Conservation (phyloP, 2,329 filamentous ascomycete genomes). For the Tolypocladium tundrense region DNA sequence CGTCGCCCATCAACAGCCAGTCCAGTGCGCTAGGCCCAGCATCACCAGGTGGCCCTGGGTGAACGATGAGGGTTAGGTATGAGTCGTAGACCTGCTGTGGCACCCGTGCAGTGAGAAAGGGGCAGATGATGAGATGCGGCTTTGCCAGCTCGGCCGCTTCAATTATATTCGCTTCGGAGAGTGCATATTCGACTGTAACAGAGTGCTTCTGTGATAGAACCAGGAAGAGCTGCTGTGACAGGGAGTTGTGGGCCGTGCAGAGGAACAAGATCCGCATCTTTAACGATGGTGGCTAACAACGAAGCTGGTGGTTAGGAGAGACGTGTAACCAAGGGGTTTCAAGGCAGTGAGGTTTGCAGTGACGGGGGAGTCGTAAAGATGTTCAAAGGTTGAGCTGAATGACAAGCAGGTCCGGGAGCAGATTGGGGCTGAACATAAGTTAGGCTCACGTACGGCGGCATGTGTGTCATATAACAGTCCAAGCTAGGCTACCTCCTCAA, state of each 20-base stretch:
- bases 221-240: conserved; percentile 28
- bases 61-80: conserved; percentile 27
- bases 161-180: conserved; percentile 22
- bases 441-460: too few species aligned
- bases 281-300: neutral
- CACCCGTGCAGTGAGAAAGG: conserved; percentile 27
- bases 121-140: conserved; percentile 30
- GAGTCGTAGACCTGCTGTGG: conserved; percentile 24
- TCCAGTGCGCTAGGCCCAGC: conserved; percentile 30
- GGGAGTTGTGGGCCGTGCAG: conserved; percentile 33
- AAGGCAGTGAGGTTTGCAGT: too few species aligned
- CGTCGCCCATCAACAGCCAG: conserved; percentile 31
- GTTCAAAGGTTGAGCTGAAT: too few species aligned
- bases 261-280: conserved; percentile 30
- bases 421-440: too few species aligned
- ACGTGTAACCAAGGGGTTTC: too few species aligned
- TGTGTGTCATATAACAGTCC: too few species aligned
- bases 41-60: conserved; percentile 30
- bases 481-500: too few species aligned
- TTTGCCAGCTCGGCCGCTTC: conserved; percentile 24
- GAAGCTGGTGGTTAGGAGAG: too few species aligned
- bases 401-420: too few species aligned
- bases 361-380: too few species aligned
- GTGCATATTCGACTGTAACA: conserved; percentile 28
- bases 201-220: conserved; percentile 22